Evolutionary conservation across 306 rosid species (phyloP).

Genomic region (Astragalus membranaceus): DNA sequence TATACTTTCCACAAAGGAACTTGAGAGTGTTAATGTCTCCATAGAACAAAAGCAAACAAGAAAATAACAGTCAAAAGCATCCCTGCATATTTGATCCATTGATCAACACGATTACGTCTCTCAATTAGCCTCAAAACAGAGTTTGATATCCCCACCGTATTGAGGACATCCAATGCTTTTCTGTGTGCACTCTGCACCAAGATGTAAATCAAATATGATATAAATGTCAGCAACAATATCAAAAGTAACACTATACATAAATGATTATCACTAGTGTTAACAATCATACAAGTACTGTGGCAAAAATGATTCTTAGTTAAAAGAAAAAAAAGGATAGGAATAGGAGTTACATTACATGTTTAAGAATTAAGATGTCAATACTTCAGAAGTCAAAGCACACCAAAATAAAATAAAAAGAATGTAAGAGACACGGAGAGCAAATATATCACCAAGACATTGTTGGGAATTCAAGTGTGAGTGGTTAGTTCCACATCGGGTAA

Average conservation of each 20-base stretch:
- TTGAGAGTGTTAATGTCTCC: conserved; percentile 30
- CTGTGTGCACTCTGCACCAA: conserved; percentile 72
- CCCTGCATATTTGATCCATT: conserved; percentile 76
- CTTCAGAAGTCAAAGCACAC: not conserved
- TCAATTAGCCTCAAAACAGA: conserved; percentile 79
- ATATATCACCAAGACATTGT: not conserved
- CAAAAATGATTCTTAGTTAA: not conserved
- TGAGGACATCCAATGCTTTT: conserved; percentile 75
- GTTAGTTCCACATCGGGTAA: no score
- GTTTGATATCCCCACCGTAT: conserved; percentile 83
- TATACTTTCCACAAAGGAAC: not conserved
- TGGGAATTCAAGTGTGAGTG: no score
- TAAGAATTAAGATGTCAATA: not conserved
- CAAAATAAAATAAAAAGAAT: not conserved
- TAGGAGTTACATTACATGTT: not conserved
- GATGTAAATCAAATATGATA: not conserved
- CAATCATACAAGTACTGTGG: not conserved
- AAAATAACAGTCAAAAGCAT: conserved; percentile 59
- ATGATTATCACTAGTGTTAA: not conserved
- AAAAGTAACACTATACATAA: not conserved
- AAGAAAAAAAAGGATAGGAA: not conserved
- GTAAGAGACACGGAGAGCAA: not conserved
- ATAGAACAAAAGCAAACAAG: conserved; percentile 41
- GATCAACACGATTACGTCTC: conserved; percentile 65
- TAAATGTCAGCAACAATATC: not conserved